Conservation (phyloP, 1,284 basidiomycete genomes). For the Cerioporus squamosus region DNA sequence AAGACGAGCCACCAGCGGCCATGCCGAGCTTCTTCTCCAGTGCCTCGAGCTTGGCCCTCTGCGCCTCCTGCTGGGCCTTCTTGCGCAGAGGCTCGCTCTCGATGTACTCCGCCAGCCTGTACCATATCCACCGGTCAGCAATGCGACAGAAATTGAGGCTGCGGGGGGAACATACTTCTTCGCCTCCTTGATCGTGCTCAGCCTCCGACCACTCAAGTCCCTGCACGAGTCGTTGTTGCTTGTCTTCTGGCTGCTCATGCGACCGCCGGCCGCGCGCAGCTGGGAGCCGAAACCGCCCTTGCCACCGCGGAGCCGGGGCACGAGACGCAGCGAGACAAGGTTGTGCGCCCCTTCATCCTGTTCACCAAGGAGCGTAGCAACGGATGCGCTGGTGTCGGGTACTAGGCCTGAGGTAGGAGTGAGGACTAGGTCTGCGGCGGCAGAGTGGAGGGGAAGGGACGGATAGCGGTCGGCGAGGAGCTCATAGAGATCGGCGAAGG, state of each 20-base stretch:
- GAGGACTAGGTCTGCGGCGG: slow-evolving; percentile 46
- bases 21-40: slow-evolving; percentile 85
- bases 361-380: slow-evolving; percentile 48
- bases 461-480: slow-evolving; percentile 63
- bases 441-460: slow-evolving; percentile 49
- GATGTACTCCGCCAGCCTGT: slow-evolving; percentile 87
- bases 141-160: no score
- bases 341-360: slow-evolving; percentile 19
- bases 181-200: slow-evolving; percentile 96
- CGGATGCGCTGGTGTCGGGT: slow-evolving; percentile 42
- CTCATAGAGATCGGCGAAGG: slow-evolving; percentile 53
- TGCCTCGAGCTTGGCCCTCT: slow-evolving; percentile 85
- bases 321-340: slow-evolving; percentile 66
- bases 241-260: slow-evolving; percentile 96
- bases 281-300: slow-evolving; percentile 99
- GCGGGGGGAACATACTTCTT: slow-evolving; percentile 67
- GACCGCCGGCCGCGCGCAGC: slow-evolving; percentile 93
- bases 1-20: slow-evolving; percentile 42
- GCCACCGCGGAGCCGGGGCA: slow-evolving; percentile 80
- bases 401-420: slow-evolving; percentile 56
- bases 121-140: background rate
- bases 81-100: slow-evolving; percentile 85
- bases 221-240: slow-evolving; percentile 96
- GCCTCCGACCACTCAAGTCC: slow-evolving; percentile 87
- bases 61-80: slow-evolving; percentile 79